Conservation (phyloP, 2,329 filamentous ascomycete genomes). For the Colletotrichum sp. region DNA sequence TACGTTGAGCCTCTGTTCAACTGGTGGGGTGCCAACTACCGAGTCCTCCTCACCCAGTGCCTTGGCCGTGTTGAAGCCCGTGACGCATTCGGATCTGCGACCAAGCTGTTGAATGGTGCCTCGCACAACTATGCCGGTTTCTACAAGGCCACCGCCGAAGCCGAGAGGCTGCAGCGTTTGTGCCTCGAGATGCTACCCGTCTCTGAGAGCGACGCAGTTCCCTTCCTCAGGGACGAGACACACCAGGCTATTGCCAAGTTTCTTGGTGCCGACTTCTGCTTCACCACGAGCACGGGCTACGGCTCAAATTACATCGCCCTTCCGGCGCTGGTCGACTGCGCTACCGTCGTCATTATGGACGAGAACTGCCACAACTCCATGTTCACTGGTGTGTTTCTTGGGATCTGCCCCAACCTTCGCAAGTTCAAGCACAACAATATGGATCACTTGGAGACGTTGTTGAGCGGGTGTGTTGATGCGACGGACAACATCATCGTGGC, state of each 20-base stretch:
- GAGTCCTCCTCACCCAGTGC: conserved; percentile 9
- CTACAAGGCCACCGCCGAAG: neutral
- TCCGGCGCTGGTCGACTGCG: conserved; percentile 4
- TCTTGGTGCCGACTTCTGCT: conserved; percentile 15
- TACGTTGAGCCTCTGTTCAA: conserved; percentile 22
- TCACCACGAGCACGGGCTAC: conserved; percentile 19
- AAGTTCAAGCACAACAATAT: conserved; percentile 16
- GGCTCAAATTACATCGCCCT: conserved; percentile 22
- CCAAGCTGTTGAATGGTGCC: conserved; percentile 5
- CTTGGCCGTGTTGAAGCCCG: neutral
- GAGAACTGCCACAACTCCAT: conserved; percentile 20
- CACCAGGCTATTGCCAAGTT: conserved; percentile 7
- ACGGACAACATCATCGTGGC: neutral
- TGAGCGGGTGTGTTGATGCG: neutral
- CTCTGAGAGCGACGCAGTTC: conserved; percentile 6
- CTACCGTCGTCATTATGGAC: conserved; percentile 12
- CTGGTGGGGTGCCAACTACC: conserved; percentile 22
- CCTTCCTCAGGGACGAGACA: conserved; percentile 1
- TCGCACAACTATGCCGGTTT: conserved; percentile 23
- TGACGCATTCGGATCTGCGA: neutral
- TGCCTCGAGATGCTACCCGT: conserved; percentile 19
- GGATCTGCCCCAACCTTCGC: neutral
- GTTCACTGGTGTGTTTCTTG: conserved; percentile 18
- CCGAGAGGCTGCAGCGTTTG: conserved; percentile 14
- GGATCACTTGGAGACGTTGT: neutral